A percentile compares a stretch with the other conserved stretches of the same genome.
Conservation (phyloP, 2,329 filamentous ascomycete genomes). For the Sclerotinia subarctica region DNA sequence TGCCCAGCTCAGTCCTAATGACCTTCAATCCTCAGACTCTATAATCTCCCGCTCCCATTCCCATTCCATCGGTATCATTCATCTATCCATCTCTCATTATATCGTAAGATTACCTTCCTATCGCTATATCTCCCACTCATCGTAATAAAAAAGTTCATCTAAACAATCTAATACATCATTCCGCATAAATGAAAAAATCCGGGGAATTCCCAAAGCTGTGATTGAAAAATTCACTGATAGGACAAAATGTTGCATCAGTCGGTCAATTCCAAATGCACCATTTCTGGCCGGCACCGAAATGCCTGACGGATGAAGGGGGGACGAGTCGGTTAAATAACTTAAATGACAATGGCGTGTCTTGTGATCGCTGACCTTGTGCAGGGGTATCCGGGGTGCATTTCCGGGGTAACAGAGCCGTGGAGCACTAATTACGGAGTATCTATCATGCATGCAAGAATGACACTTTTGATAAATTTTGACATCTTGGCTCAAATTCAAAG, state of each 20-base stretch:
- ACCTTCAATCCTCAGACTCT: background rate
- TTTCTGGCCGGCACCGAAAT: background rate
- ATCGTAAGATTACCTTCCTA: background rate
- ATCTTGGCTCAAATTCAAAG: background rate
- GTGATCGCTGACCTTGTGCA: constrained; percentile 4
- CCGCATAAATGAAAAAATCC: background rate
- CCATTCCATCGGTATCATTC: background rate
- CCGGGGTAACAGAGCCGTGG: background rate
- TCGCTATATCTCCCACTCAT: background rate
- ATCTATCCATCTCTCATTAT: background rate
- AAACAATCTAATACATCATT: background rate
- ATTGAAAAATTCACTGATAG: background rate
- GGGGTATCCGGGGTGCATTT: background rate
- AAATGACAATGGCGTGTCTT: background rate
- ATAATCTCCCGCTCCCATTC: background rate
- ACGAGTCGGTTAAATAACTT: constrained; percentile 10
- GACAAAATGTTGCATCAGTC: background rate
- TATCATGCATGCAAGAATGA: constrained; percentile 12
- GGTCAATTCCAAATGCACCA: background rate
- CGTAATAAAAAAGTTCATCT: background rate
- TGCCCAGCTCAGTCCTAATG: background rate
- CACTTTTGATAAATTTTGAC: background rate
- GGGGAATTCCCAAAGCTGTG: background rate
- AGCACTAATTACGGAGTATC: too few species aligned
- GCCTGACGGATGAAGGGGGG: constrained; percentile 6